Conservation (phyloP, 352 stramenopile genomes). For the Lagenidium giganteum region DNA sequence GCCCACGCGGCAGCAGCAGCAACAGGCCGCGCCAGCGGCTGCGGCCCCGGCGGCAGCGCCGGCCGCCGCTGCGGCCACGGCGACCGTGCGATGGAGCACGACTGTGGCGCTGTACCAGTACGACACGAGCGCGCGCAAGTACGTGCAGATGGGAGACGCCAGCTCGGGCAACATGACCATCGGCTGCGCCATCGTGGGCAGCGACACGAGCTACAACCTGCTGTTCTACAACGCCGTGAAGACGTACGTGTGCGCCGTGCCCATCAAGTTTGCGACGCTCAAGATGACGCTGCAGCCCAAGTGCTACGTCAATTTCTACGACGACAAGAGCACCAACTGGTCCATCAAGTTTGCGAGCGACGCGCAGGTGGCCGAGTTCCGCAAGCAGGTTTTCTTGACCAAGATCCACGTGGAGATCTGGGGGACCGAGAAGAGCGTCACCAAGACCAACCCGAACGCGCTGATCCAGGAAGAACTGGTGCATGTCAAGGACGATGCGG, state of each 20-base stretch:
- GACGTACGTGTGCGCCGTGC: conserved; percentile 50
- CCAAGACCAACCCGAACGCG: conserved; percentile 33
- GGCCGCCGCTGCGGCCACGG: conserved; percentile 16
- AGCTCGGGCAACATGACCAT: conserved; percentile 31
- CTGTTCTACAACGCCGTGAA: conserved; percentile 76
- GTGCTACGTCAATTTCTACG: conserved; percentile 83
- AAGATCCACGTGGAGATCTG: conserved; percentile 83
- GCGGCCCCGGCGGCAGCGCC: conserved; percentile 11
- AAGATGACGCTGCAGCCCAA: conserved; percentile 71
- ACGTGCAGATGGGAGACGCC: conserved; percentile 44
- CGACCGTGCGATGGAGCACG: conserved; percentile 59
- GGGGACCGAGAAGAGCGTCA: conserved; percentile 50
- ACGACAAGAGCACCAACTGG: conserved; percentile 64
- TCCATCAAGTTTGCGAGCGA: conserved; percentile 71
- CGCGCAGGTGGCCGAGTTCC: conserved; percentile 55
- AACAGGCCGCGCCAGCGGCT: conserved; percentile 12
- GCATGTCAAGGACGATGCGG: conserved; percentile 28
- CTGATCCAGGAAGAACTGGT: conserved; percentile 51
- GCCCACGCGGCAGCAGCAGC: conserved; percentile 27
- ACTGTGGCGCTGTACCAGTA: conserved; percentile 77
- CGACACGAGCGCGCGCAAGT: conserved; percentile 44
- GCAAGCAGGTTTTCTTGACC: conserved; percentile 60
- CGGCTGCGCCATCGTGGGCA: conserved; percentile 69
- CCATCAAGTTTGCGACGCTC: conserved; percentile 43
- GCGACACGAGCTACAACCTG: conserved; percentile 58